phyloP scores from a whole-genome alignment of 2,329 filamentous ascomycete genomes.

The Fusarium buxicola region DNA sequence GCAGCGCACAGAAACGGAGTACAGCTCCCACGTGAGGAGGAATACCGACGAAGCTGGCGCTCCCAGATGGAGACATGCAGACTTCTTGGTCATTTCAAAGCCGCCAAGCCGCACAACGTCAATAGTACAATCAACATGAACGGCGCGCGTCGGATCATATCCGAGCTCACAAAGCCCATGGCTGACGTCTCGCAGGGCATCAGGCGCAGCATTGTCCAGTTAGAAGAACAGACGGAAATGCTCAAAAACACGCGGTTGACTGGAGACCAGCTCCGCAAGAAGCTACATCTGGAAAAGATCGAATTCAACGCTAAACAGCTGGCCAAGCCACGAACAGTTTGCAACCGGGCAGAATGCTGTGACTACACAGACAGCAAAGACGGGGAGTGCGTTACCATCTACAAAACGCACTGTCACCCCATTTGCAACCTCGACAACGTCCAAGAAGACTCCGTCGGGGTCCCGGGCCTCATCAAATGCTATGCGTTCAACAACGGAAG shows the following conservation, averaged over 20 bases:
- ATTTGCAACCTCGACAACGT: conserved; percentile 24
- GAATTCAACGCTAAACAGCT: conserved; percentile 4
- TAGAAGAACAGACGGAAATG: conserved; percentile 5
- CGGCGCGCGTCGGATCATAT: conserved; percentile 12
- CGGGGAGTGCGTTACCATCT: conserved; percentile 5
- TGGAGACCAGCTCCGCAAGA: not conserved
- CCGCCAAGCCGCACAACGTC: conserved; percentile 28
- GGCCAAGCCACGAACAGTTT: conserved; percentile 22
- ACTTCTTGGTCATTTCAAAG: conserved; percentile 14
- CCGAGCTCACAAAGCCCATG: conserved; percentile 30
- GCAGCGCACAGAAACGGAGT: conserved; percentile 1
- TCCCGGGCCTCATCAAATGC: conserved; percentile 7
- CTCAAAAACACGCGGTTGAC: conserved; percentile 2
- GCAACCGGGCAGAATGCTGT: conserved; percentile 19
- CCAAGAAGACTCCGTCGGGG: not conserved
- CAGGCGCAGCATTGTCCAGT: conserved; percentile 6
- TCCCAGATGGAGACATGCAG: conserved; percentile 25
- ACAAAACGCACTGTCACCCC: conserved; percentile 32
- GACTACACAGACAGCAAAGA: conserved; percentile 12
- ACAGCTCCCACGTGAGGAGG: not conserved
- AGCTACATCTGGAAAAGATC: conserved; percentile 12
- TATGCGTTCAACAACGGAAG: conserved; percentile 1
- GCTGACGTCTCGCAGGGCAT: conserved; percentile 25
- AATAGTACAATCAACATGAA: conserved; percentile 37
- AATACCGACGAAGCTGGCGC: conserved; percentile 30